Conservation (phyloP, 1,284 basidiomycete species). For the Heterobasidion occidentale region DNA sequence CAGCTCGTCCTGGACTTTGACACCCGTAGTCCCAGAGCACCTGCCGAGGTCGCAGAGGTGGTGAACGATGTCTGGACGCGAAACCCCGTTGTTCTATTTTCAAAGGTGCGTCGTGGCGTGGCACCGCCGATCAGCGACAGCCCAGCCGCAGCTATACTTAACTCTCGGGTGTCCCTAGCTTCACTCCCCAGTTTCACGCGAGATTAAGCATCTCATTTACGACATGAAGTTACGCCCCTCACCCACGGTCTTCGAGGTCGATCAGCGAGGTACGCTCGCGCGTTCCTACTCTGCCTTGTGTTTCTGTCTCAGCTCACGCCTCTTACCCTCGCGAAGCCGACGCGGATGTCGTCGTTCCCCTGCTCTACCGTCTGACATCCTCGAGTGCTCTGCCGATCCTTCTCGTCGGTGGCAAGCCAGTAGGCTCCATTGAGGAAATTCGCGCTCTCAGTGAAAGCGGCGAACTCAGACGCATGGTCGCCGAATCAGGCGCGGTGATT, state of each 20-base stretch:
- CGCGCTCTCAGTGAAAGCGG: conserved; percentile 40
- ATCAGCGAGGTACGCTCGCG: conserved; percentile 45
- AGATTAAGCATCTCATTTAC: conserved; percentile 55
- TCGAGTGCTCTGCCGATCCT: conserved; percentile 59
- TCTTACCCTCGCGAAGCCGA: conserved; percentile 26
- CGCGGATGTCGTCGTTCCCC: conserved; percentile 33
- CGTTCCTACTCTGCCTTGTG: not conserved
- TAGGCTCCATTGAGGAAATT: conserved; percentile 53
- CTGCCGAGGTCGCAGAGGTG: conserved; percentile 28
- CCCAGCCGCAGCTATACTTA: conserved; percentile 1
- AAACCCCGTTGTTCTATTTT: conserved; percentile 74
- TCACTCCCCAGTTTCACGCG: conserved; percentile 57
- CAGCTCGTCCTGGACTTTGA: conserved; percentile 81
- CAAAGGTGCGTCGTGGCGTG: conserved; percentile 48
- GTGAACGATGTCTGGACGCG: conserved; percentile 47
- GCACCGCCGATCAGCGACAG: conserved; percentile 9
- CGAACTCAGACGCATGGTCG: conserved; percentile 43
- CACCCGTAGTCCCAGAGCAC: conserved; percentile 40
- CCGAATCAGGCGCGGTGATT: conserved; percentile 50
- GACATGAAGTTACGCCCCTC: conserved; percentile 56
- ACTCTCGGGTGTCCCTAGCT: conserved; percentile 27
- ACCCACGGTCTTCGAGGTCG: conserved; percentile 70
- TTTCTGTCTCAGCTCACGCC: not conserved
- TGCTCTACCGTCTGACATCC: conserved; percentile 49
- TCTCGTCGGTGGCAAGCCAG: conserved; percentile 55